phyloP scores from a whole-genome alignment of 768 basidiomycete genomes.

The Lepiota brunneoincarnata region DNA sequence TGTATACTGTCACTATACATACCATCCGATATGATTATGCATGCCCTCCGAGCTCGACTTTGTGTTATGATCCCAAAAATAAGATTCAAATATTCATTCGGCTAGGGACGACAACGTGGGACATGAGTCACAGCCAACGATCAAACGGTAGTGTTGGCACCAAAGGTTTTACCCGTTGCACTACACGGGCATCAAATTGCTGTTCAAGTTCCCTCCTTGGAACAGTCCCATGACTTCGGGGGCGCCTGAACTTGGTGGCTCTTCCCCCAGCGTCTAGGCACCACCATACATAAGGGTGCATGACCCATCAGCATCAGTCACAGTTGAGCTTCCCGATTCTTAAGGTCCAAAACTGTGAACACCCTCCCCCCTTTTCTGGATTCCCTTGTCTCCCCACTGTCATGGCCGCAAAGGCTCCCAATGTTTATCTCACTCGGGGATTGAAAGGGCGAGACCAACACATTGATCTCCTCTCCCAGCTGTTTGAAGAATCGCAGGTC shows the following conservation, averaged over 20 bases:
- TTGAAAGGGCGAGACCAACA: conserved; percentile 36
- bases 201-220: conserved; percentile 1
- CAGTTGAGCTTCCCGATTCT: neutral
- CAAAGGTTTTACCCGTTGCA: neutral
- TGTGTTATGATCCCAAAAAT: neutral
- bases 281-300: neutral
- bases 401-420: neutral
- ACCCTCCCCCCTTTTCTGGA: neutral
- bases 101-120: neutral
- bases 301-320: neutral
- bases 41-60: conserved; percentile 11
- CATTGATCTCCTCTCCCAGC: conserved; percentile 28
- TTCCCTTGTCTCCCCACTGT: neutral
- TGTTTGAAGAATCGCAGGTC: conserved; percentile 41
- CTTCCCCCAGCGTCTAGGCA: neutral
- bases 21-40: conserved; percentile 27
- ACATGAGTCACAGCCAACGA: neutral
- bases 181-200: conserved; percentile 1
- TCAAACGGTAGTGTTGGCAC: neutral
- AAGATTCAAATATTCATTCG: neutral
- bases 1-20: conserved; percentile 14
- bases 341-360: neutral
- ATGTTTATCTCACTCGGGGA: conserved; percentile 24
- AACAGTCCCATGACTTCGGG: neutral
- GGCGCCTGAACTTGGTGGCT: too few relatives aligned